phyloP scores from a whole-genome alignment of 2,329 filamentous ascomycete species.

The Stromatinia cepivora region DNA sequence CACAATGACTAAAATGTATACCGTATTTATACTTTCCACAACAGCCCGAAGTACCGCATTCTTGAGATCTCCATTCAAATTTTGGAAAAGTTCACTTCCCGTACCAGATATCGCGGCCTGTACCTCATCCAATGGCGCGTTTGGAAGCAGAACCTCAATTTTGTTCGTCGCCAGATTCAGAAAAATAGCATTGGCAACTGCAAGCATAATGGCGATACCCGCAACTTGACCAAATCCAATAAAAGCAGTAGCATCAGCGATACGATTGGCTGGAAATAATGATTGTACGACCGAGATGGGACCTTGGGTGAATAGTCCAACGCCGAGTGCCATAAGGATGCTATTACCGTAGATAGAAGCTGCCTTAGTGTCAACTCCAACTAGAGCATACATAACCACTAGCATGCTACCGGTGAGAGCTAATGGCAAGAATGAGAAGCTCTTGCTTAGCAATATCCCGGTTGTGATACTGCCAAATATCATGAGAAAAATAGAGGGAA shows the following conservation, averaged over 20 bases:
- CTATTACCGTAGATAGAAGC: constrained; percentile 37
- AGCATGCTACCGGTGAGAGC: not conserved
- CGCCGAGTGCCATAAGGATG: constrained; percentile 44
- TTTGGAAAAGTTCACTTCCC: constrained; percentile 19
- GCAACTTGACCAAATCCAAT: constrained; percentile 41
- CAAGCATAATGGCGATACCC: constrained; percentile 41
- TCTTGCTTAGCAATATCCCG: constrained; percentile 39
- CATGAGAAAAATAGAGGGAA: constrained; percentile 30
- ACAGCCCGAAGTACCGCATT: constrained; percentile 36
- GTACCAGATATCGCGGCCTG: constrained; percentile 31
- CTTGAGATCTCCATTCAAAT: not conserved
- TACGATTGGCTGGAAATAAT: constrained; percentile 23
- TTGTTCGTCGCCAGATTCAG: constrained; percentile 38
- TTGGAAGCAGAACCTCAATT: constrained; percentile 34
- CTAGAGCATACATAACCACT: constrained; percentile 25
- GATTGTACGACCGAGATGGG: constrained; percentile 8
- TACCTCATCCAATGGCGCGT: constrained; percentile 30
- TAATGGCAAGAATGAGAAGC: constrained; percentile 30
- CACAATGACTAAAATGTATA: constrained; percentile 40
- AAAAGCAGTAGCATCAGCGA: constrained; percentile 41
- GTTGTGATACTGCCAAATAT: constrained; percentile 37
- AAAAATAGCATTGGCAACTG: constrained; percentile 42
- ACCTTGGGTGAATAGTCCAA: constrained; percentile 33
- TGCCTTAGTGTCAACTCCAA: not conserved
- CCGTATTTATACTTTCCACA: constrained; percentile 36